phyloP scores from a whole-genome alignment of 768 basidiomycete genomes.

The Tephrocybe sp. region DNA sequence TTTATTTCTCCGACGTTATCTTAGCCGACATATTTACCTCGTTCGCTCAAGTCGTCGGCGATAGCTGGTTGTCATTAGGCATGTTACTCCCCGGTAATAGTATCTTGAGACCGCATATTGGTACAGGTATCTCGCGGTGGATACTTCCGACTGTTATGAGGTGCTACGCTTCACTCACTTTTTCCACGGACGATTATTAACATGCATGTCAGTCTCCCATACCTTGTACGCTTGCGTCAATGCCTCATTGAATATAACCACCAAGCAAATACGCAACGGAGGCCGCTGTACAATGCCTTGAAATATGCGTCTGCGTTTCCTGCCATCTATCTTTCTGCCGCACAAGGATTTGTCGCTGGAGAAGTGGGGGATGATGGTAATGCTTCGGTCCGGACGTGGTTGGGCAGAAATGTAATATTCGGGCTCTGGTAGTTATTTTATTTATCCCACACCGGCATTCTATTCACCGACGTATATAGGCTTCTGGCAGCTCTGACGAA shows the following conservation, averaged over 20 bases:
- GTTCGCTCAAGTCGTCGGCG: slow-evolving; percentile 94
- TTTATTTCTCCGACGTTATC: slow-evolving; percentile 89
- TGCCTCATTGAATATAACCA: slow-evolving; percentile 81
- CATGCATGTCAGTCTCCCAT: slow-evolving; percentile 62
- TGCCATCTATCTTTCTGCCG: slow-evolving; percentile 91
- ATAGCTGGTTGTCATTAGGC: slow-evolving; percentile 83
- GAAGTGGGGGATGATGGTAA: slow-evolving; percentile 51
- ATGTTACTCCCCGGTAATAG: slow-evolving; percentile 88
- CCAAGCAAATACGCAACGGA: slow-evolving; percentile 58
- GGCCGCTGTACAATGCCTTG: slow-evolving; percentile 84
- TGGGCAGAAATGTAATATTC: slow-evolving; percentile 76
- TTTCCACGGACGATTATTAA: slow-evolving; percentile 1
- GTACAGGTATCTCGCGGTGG: slow-evolving; percentile 68
- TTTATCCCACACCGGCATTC: background rate
- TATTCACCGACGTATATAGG: slow-evolving; percentile 44
- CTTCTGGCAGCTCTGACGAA: slow-evolving; percentile 81
- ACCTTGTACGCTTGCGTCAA: slow-evolving; percentile 89
- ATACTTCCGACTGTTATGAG: slow-evolving; percentile 84
- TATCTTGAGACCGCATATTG: slow-evolving; percentile 59
- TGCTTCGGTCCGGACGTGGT: slow-evolving; percentile 52
- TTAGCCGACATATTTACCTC: slow-evolving; percentile 96
- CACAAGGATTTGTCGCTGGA: slow-evolving; percentile 70
- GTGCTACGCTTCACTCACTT: slow-evolving; percentile 37
- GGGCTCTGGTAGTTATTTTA: slow-evolving; percentile 66
- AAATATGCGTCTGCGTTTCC: slow-evolving; percentile 98